These are phyloP conservation scores for Eleusine indica DNA, from an alignment of 176 grass and related monocot species.

Conservation along the genomic window DNA sequence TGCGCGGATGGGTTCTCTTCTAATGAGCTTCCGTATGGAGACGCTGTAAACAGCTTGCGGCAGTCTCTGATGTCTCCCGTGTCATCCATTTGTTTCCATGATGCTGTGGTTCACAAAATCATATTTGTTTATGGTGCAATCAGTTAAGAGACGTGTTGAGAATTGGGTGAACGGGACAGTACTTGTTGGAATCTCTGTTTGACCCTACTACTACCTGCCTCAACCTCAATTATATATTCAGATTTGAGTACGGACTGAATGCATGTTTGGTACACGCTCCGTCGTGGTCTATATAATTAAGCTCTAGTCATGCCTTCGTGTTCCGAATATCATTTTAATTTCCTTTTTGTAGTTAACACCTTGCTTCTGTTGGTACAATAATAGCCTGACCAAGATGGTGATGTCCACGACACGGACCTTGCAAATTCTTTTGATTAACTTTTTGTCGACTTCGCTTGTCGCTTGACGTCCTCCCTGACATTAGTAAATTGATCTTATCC, in stretches of 20 bases:
- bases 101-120: neutral
- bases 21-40: conserved; percentile 24
- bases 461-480: conserved; percentile 1
- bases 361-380: neutral
- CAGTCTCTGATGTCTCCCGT: neutral
- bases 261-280: neutral
- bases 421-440: neutral
- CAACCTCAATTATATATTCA: neutral
- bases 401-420: neutral
- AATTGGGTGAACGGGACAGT: neutral
- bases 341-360: neutral
- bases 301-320: neutral
- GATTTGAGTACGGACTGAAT: neutral
- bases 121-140: conserved; percentile 22
- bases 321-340: neutral
- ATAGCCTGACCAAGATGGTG: neutral
- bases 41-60: neutral
- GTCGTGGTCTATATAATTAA: conserved; percentile 17
- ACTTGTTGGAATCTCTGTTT: conserved; percentile 26
- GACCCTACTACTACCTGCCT: conserved; percentile 15
- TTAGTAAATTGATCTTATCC: conserved; percentile 37
- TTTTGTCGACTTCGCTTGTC: neutral
- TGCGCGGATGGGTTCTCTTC: neutral
- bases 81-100: conserved; percentile 9
- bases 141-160: conserved; percentile 13